Conservation (phyloP, 495 filamentous ascomycete genomes). For the Trichocladium antarcticum region DNA sequence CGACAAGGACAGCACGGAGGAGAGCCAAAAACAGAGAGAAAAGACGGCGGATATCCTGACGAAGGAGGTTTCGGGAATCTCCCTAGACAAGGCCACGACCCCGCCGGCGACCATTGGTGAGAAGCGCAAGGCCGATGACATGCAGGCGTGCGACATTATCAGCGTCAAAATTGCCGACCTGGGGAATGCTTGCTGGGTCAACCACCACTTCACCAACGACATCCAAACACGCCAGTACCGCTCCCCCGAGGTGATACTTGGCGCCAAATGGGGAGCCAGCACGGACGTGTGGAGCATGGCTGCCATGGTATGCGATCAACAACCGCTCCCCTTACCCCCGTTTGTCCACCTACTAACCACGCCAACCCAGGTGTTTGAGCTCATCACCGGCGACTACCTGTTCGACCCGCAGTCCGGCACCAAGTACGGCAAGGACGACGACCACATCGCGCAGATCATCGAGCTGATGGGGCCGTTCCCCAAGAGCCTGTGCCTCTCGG, state of each 20-base stretch:
- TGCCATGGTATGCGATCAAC: constrained; percentile 62
- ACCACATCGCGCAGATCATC: constrained; percentile 98
- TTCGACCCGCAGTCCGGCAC: constrained; percentile 98
- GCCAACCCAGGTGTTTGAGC: constrained; percentile 70
- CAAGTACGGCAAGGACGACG: constrained; percentile 99
- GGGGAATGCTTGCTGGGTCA: constrained; percentile 97
- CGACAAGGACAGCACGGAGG: constrained; percentile 45
- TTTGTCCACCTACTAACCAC: background rate
- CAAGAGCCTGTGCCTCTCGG: constrained; percentile 75
- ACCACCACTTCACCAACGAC: constrained; percentile 98
- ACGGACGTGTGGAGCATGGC: constrained; percentile 99
- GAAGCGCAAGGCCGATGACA: constrained; percentile 42
- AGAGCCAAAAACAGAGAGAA: constrained; percentile 77
- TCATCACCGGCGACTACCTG: constrained; percentile 97
- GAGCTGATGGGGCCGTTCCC: constrained; percentile 92
- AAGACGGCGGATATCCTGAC: constrained; percentile 89
- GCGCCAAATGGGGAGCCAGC: constrained; percentile 95
- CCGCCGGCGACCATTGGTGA: constrained; percentile 32
- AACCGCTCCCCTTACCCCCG: background rate
- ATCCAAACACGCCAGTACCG: constrained; percentile 98
- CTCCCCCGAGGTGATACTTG: constrained; percentile 93
- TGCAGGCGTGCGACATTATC: constrained; percentile 58
- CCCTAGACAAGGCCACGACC: constrained; percentile 62
- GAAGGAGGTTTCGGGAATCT: constrained; percentile 88
- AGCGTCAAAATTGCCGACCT: constrained; percentile 99